Conservation (phyloP, 2,329 filamentous ascomycete species). For the Penicillium hesseltinei region DNA sequence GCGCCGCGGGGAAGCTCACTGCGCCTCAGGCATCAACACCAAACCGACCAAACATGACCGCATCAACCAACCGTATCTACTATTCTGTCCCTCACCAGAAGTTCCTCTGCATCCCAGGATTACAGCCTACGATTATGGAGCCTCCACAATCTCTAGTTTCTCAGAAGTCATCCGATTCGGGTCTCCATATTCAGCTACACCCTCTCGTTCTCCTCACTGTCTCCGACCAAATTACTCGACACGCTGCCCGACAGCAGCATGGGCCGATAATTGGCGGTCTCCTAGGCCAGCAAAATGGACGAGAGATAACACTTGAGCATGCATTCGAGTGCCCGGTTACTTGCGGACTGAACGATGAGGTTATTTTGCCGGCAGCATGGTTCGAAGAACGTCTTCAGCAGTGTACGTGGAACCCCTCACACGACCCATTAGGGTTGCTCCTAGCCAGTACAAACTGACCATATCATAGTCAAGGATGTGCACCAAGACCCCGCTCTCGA, state of each 20-base stretch:
- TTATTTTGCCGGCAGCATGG: conserved; percentile 66
- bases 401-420: conserved; percentile 58
- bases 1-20: conserved; percentile 26
- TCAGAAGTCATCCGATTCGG: conserved; percentile 67
- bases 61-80: conserved; percentile 14
- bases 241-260: conserved; percentile 71
- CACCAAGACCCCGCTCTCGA: conserved; percentile 81
- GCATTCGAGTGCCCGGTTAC: conserved; percentile 77
- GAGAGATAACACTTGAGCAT: conserved; percentile 87
- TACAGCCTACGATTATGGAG: conserved; percentile 47
- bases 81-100: conserved; percentile 8
- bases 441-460: conserved; percentile 3
- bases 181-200: conserved; percentile 79
- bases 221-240: conserved; percentile 92
- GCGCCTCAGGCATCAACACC: conserved; percentile 14
- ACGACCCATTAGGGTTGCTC: neutral
- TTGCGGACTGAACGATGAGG: conserved; percentile 53
- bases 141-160: conserved; percentile 61
- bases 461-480: conserved; percentile 73
- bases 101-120: neutral
- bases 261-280: conserved; percentile 82
- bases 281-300: conserved; percentile 87
- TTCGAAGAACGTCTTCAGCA: conserved; percentile 78
- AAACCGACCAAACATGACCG: conserved; percentile 33
- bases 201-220: conserved; percentile 94